Conservation (phyloP, 2,329 filamentous ascomycete species). For the Alternaria novae-zelandiae region DNA sequence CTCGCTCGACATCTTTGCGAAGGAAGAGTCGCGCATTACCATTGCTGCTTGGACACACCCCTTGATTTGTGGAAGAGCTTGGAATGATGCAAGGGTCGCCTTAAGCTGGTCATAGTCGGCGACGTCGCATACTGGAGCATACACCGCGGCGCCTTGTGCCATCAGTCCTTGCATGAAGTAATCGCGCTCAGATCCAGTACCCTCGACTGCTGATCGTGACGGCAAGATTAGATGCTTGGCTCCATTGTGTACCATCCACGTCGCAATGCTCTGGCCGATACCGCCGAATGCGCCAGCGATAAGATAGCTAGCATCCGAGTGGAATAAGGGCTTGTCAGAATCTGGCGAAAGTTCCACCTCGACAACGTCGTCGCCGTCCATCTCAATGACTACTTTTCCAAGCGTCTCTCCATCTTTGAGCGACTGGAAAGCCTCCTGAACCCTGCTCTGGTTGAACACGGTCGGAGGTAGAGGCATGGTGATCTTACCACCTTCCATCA, state of each 20-base stretch:
- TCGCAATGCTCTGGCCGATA: slow-evolving; percentile 27
- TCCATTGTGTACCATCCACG: slow-evolving; percentile 27
- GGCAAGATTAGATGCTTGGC: slow-evolving; percentile 29
- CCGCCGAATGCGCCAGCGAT: slow-evolving; percentile 34
- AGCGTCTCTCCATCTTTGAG: slow-evolving; percentile 14
- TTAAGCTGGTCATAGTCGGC: slow-evolving; percentile 8
- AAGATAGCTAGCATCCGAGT: slow-evolving; percentile 26
- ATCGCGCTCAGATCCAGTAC: slow-evolving; percentile 5
- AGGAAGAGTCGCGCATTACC: slow-evolving; percentile 24
- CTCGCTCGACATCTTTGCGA: slow-evolving; percentile 25
- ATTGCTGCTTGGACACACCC: slow-evolving; percentile 35
- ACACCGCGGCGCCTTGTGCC: slow-evolving; percentile 12
- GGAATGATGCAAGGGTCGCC: slow-evolving; percentile 2
- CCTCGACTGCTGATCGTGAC: slow-evolving; percentile 15
- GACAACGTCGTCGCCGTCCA: slow-evolving; percentile 11
- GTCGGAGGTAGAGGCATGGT: background rate
- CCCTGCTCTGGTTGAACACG: slow-evolving; percentile 14
- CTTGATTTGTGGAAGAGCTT: slow-evolving; percentile 24
- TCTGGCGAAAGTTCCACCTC: slow-evolving; percentile 4
- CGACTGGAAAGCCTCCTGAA: slow-evolving; percentile 22
- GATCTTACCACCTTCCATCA: background rate
- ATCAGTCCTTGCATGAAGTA: slow-evolving; percentile 14
- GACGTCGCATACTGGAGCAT: slow-evolving; percentile 27
- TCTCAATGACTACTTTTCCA: slow-evolving; percentile 12
- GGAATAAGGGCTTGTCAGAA: slow-evolving; percentile 7